Evolutionary conservation across 1,284 basidiomycete species (phyloP), one percentile per base, ranked within the genome.

Genomic region (Phlebopus sp.): DNA sequence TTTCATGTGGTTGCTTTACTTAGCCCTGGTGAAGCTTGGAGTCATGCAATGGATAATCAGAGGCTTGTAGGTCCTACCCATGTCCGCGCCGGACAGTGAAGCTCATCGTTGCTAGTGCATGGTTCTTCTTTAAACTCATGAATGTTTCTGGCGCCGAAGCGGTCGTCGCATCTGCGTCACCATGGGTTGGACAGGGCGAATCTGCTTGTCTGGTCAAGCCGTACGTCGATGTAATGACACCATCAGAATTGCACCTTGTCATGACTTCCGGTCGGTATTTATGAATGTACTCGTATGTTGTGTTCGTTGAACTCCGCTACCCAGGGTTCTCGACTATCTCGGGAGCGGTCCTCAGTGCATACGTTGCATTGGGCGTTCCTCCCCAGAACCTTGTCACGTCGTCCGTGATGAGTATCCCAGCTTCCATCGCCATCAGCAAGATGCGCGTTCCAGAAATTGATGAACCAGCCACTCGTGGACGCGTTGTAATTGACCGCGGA

Each of bases 331-430:
- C 92, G 8, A 93, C 92, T 45, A 95, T 95, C 58, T 86, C 92
- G 46, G 93, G 93, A 42, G 91, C 90, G 46, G 92, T 95, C 14
- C 76, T 96, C 47, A 75, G 80, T 47, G 92, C 90, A 37, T 96
- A 95, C 68, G 88, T 95, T 59, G 72, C 69, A 47, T 71, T 94
- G 53, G 93, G 93, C 47, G 88, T 96, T 32, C 86, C 88, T 27
- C 70, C 91, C 14, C 79, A 84, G 67, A 92, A 90, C 67, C 76
- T 96, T 25, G 77, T 96, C 59, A 93, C 92, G 5, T 89, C 92
- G 4, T 92, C 90, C 9, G 87, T 96, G 56, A 96, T 96, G 92
- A 90, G 86, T 63, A 96, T 96, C 59, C 92, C 92, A 9, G 92
- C 93, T 1, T 92, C 92, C 10, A 92, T 96, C 63, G 82, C 92